Evolutionary conservation across 75 land plant species (phyloP).

Genomic region (Cupressus sempervirens): DNA sequence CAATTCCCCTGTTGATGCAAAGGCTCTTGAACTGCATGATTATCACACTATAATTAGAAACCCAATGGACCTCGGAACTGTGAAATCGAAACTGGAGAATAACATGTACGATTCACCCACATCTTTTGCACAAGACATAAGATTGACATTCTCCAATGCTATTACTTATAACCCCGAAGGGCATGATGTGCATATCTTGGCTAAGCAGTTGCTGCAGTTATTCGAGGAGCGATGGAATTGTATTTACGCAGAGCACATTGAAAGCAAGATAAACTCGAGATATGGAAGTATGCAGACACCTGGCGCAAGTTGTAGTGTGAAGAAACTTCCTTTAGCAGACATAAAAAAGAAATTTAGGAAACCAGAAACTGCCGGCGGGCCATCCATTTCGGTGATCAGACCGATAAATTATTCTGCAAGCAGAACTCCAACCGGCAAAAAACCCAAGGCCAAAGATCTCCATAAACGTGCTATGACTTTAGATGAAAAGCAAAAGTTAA

Average conservation of each 20-base stretch:
- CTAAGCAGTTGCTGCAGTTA: slow-evolving; percentile 34
- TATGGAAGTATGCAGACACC: slow-evolving; percentile 10
- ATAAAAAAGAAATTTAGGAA: slow-evolving; percentile 28
- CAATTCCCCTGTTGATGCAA: slow-evolving; percentile 61
- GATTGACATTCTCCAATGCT: slow-evolving; percentile 67
- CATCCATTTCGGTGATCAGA: slow-evolving; percentile 6
- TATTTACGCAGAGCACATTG: slow-evolving; percentile 22
- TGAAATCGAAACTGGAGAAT: slow-evolving; percentile 41
- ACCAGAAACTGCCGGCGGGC: slow-evolving; percentile 28
- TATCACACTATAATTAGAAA: slow-evolving; percentile 51
- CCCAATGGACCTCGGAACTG: slow-evolving; percentile 86
- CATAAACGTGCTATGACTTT: slow-evolving; percentile 60
- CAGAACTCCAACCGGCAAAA: slow-evolving; percentile 29
- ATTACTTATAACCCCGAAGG: slow-evolving; percentile 69
- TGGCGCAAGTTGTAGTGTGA: slow-evolving; percentile 10
- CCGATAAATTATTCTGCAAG: not conserved
- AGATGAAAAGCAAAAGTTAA: slow-evolving; percentile 66
- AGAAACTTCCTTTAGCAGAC: slow-evolving; percentile 17
- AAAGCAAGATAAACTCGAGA: slow-evolving; percentile 7
- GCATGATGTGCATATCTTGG: slow-evolving; percentile 61
- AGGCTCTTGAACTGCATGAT: slow-evolving; percentile 58
- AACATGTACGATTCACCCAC: slow-evolving; percentile 39
- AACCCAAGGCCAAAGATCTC: slow-evolving; percentile 56
- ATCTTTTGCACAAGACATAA: slow-evolving; percentile 70
- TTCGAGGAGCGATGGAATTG: slow-evolving; percentile 58